phyloP scores from a whole-genome alignment of 2,329 filamentous ascomycete species.

The Thielaviopsis punctulata region DNA sequence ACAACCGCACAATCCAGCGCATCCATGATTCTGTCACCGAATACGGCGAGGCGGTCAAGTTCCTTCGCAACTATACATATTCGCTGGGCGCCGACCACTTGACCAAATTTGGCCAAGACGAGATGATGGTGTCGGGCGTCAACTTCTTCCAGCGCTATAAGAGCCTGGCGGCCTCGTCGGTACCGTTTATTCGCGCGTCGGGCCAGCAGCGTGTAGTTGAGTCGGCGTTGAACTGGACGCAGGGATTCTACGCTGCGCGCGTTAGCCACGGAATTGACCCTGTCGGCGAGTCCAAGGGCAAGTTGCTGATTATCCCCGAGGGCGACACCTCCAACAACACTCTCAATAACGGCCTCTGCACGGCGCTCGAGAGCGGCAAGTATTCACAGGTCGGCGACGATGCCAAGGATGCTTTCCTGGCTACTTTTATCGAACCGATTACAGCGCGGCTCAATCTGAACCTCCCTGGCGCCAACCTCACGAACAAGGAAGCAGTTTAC shows the following conservation, averaged over 20 bases:
- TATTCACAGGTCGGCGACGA: slow-evolving; percentile 28
- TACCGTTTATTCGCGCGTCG: slow-evolving; percentile 57
- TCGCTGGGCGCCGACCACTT: slow-evolving; percentile 51
- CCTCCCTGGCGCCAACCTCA: slow-evolving; percentile 50
- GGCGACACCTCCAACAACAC: slow-evolving; percentile 56
- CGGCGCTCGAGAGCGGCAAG: slow-evolving; percentile 46
- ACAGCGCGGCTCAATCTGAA: slow-evolving; percentile 50
- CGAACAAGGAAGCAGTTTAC: slow-evolving; percentile 41
- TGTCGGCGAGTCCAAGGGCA: slow-evolving; percentile 28
- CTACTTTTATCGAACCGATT: slow-evolving; percentile 50
- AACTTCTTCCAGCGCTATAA: slow-evolving; percentile 62
- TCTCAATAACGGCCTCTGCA: slow-evolving; percentile 57
- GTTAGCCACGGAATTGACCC: slow-evolving; percentile 21
- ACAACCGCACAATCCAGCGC: slow-evolving; percentile 44
- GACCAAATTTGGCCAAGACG: slow-evolving; percentile 45
- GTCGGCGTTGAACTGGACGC: slow-evolving; percentile 59
- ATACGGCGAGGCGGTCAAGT: slow-evolving; percentile 48
- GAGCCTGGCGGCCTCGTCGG: slow-evolving; percentile 35
- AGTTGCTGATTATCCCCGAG: slow-evolving; percentile 56
- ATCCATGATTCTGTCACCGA: slow-evolving; percentile 41
- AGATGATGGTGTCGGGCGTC: slow-evolving; percentile 58
- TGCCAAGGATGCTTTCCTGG: slow-evolving; percentile 40
- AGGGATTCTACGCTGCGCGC: slow-evolving; percentile 46
- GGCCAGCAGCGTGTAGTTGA: slow-evolving; percentile 54
- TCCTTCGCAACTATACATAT: slow-evolving; percentile 57